Percentiles rank a stretch among this genome's conserved stretches.
Conservation (phyloP, 371 early-diverging fungal species). For the Blakeslea trispora region DNA sequence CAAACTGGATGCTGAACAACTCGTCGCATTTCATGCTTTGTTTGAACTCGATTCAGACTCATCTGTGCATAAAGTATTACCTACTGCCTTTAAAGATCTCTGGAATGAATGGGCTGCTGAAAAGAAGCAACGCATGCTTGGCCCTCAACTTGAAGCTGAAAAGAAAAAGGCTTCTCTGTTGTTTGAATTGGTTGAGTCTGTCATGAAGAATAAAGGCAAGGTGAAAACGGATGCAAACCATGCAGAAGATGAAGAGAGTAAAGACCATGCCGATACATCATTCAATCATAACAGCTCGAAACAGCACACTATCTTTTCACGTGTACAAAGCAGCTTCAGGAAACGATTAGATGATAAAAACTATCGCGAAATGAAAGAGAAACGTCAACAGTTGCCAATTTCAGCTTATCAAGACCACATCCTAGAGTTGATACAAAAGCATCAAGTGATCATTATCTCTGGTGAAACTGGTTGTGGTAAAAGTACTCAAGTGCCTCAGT, state of each 20-base stretch:
- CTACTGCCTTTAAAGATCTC: constrained; percentile 63
- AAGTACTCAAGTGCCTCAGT: constrained; percentile 92
- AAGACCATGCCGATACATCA: too few relatives aligned
- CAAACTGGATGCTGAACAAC: constrained; percentile 57
- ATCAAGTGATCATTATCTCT: constrained; percentile 76
- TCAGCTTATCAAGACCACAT: constrained; percentile 59
- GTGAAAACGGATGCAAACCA: too few relatives aligned
- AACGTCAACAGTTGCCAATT: constrained; percentile 68
- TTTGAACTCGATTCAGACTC: constrained; percentile 49
- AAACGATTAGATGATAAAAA: constrained; percentile 35
- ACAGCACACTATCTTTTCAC: constrained; percentile 14
- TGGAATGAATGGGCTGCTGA: constrained; percentile 62
- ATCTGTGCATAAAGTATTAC: constrained; percentile 61
- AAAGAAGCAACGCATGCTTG: constrained; percentile 30
- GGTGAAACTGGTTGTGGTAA: constrained; percentile 97
- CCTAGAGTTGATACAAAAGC: constrained; percentile 46
- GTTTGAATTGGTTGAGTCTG: background rate
- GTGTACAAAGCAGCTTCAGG: constrained; percentile 28
- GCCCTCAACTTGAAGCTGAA: background rate
- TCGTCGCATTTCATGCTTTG: constrained; percentile 58
- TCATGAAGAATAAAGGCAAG: background rate
- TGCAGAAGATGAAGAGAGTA: too few relatives aligned
- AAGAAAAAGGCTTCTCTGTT: background rate
- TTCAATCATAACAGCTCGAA: too few relatives aligned
- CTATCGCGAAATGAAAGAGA: constrained; percentile 45